Evolutionary conservation across 2,329 filamentous ascomycete species (phyloP).

Genomic region (Penicillium sp.): DNA sequence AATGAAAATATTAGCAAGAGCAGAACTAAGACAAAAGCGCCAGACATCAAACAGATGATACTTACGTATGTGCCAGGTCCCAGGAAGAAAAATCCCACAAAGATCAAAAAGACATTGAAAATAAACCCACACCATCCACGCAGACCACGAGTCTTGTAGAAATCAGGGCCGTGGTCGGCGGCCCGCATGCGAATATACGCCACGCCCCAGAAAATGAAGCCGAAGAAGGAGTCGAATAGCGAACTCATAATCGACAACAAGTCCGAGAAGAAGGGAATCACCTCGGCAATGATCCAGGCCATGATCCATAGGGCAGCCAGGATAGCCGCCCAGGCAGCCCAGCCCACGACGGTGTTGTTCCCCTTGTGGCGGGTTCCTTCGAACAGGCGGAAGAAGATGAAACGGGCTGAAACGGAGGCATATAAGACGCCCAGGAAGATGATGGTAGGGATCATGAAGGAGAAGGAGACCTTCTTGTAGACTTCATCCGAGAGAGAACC

Average conservation of each 20-base stretch:
- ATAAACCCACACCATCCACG: constrained; percentile 46
- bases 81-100: constrained; percentile 78
- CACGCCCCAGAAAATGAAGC: constrained; percentile 80
- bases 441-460: constrained; percentile 93
- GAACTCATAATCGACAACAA: constrained; percentile 61
- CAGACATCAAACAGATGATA: constrained; percentile 1
- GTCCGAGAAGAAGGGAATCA: constrained; percentile 91
- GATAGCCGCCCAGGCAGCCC: constrained; percentile 76
- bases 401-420: constrained; percentile 84
- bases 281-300: constrained; percentile 89
- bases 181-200: constrained; percentile 49
- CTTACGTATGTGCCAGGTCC: constrained; percentile 74
- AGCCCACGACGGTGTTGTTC: constrained; percentile 78
- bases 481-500: constrained; percentile 72
- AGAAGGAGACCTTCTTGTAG: constrained; percentile 87
- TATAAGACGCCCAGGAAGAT: constrained; percentile 92
- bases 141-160: constrained; percentile 44
- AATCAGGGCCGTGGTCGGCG: constrained; percentile 42
- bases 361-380: constrained; percentile 76
- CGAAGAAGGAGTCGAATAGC: constrained; percentile 77
- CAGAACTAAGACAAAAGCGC: neutral
- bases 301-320: constrained; percentile 68
- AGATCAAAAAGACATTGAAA: constrained; percentile 72
- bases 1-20: constrained; percentile 5
- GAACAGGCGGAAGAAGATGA: constrained; percentile 90